Conservation (phyloP, 805 yeast genomes). For the Danielia reshetovae region DNA sequence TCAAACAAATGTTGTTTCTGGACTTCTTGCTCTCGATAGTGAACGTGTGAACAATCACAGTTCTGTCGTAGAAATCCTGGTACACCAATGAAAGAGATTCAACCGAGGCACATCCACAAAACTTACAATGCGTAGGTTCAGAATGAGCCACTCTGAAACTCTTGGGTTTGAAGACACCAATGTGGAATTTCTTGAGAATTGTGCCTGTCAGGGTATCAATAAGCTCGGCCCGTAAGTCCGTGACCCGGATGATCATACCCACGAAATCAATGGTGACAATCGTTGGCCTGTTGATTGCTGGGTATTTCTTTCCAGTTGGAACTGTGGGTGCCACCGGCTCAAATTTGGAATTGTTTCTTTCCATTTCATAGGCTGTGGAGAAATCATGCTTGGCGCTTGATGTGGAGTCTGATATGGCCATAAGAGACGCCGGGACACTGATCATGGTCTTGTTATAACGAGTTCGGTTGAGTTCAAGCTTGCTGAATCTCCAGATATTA, state of each 20-base stretch:
- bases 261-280: conserved; percentile 63
- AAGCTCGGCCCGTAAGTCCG: conserved; percentile 54
- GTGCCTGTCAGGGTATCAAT: conserved; percentile 80
- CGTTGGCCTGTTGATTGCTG: conserved; percentile 29
- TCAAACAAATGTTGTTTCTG: conserved; percentile 72
- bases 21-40: conserved; percentile 64
- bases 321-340: not conserved
- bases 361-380: conserved; percentile 4
- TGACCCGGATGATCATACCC: conserved; percentile 67
- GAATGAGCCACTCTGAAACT: conserved; percentile 71
- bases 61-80: conserved; percentile 52
- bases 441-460: conserved; percentile 3
- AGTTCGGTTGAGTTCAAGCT: conserved; percentile 22
- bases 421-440: conserved; percentile 4
- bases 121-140: conserved; percentile 83
- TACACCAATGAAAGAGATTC: conserved; percentile 70
- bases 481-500: conserved; percentile 59
- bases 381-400: conserved; percentile 1
- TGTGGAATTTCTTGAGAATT: conserved; percentile 53
- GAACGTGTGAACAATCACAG: conserved; percentile 69
- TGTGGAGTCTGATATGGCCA: conserved; percentile 9
- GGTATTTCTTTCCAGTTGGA: not conserved
- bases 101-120: conserved; percentile 86
- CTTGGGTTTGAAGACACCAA: conserved; percentile 59
- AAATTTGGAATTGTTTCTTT: conserved; percentile 1